Conservation (phyloP, 176 grass and related monocot genomes). For the Calamus simplicifolius region DNA sequence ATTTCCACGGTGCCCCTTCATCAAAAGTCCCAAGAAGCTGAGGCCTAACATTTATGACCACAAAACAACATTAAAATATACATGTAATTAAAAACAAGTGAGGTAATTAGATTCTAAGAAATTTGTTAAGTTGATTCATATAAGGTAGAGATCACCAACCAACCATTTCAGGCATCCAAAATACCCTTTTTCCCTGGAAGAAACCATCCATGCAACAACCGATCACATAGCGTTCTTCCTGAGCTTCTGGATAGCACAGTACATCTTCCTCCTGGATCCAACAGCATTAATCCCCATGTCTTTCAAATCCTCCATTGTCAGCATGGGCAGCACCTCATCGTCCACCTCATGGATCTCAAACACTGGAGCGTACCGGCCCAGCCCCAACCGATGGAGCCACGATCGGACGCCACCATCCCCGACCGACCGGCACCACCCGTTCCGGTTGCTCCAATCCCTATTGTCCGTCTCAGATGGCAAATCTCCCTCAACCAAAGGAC, state of each 20-base stretch:
- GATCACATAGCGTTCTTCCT: conserved; percentile 18
- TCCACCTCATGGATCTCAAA: conserved; percentile 96
- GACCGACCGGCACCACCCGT: conserved; percentile 27
- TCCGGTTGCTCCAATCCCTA: conserved; percentile 26
- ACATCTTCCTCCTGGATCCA: conserved; percentile 82
- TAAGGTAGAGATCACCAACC: too few relatives aligned
- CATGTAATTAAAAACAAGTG: too few relatives aligned
- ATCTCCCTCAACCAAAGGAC: conserved; percentile 22
- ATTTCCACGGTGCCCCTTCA: too few relatives aligned
- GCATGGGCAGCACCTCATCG: conserved; percentile 62
- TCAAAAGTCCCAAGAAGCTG: too few relatives aligned
- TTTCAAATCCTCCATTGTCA: conserved; percentile 86
- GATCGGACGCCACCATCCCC: conserved; percentile 44
- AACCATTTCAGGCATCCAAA: too few relatives aligned
- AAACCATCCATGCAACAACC: too few relatives aligned
- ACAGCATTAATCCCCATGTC: conserved; percentile 93
- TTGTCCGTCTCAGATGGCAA: conserved; percentile 34
- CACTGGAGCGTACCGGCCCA: conserved; percentile 52
- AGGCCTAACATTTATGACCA: too few relatives aligned
- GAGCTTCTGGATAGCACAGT: conserved; percentile 57
- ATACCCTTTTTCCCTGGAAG: too few relatives aligned
- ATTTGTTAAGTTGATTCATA: too few relatives aligned
- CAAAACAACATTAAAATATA: too few relatives aligned
- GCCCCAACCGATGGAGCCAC: conserved; percentile 62
- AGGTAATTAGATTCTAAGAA: too few relatives aligned